Base-by-base conservation (phyloP, 1,284 basidiomycete genomes). In the Omphalotus olearius region DNA sequence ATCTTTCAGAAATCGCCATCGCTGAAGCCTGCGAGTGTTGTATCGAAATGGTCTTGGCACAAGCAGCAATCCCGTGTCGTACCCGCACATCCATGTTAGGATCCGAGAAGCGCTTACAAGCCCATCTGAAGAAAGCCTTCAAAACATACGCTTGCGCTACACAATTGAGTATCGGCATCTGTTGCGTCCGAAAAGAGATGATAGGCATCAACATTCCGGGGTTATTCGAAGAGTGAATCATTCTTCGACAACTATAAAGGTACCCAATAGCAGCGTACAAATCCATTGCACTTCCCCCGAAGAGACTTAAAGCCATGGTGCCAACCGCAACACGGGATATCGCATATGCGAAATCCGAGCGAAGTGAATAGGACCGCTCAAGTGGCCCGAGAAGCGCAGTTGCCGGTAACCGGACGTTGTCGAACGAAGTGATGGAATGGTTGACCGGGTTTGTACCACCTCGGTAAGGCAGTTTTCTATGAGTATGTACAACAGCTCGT, bases 151-250 rank as follows among this genome's bases (percentile, higher is more conserved):
- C 54, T 54, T 75, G 72, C 3, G 76, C 67, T 0, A 74, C 43
- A 1, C 69, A 70, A 5, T 63, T 64, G 13, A 77, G 53, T 23
- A 78, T 66, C 1, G 78, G 77, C 5, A 64, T 62, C 44, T 78
- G 68, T 56, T 79, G 78, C 0, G 77, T 79, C 11, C 69, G 63
- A 65, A 78, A 78, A 4, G 61, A 60, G 20, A 78, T 66, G 52
- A 80, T 72, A 0, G 77, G 71, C 1, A 54, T 52, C 13, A 52
- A 59, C 2, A 54, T 47, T 2, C 61, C 61, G 45, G 56, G 61
- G 4, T 39, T 60, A 45, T n/a, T 35, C 23, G 23, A 23, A 23
- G 23, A 23, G 5, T 23, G 23, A 23, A 76, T 68, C 10, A 55
- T 62, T 1, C 76, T 66, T 20, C 75, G 66, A 26, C 66, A 56